phyloP scores from a whole-genome alignment of 805 yeast genomes.

The Candida arabinofermentans region DNA sequence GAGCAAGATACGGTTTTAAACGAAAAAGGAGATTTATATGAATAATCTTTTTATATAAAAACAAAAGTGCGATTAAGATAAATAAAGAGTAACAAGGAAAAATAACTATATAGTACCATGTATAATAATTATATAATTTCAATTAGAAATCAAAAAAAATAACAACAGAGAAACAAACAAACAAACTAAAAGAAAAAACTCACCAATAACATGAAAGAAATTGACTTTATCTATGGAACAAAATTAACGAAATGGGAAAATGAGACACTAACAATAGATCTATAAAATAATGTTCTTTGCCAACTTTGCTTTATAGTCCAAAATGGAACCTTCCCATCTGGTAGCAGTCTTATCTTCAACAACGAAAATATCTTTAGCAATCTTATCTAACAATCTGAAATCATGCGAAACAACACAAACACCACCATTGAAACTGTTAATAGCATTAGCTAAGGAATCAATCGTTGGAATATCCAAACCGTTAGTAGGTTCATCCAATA shows the following conservation, averaged over 20 bases:
- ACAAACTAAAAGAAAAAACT: slow-evolving; percentile 1
- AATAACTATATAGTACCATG: not conserved
- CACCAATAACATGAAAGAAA: not conserved
- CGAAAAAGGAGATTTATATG: not conserved
- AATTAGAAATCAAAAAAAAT: not conserved
- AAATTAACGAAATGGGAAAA: not conserved
- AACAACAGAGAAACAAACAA: not conserved
- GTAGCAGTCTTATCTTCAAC: slow-evolving; percentile 95
- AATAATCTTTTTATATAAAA: no score
- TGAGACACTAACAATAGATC: slow-evolving; percentile 8
- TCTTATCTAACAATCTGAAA: slow-evolving; percentile 94
- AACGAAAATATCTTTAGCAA: slow-evolving; percentile 95
- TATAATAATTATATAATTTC: not conserved
- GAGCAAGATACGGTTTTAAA: not conserved
- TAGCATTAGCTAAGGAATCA: slow-evolving; percentile 96
- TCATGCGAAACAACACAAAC: slow-evolving; percentile 98
- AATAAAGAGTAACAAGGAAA: not conserved
- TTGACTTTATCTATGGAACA: not conserved
- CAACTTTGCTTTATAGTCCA: slow-evolving; percentile 89
- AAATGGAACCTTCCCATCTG: slow-evolving; percentile 90
- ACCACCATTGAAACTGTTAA: slow-evolving; percentile 93
- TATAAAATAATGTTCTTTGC: slow-evolving; percentile 83
- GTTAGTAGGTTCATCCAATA: slow-evolving; percentile 99
- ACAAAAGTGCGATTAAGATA: not conserved
- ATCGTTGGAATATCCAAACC: slow-evolving; percentile 98